phyloP scores from a whole-genome alignment of 129 eudicot species.

The Pulicaria dysenterica region DNA sequence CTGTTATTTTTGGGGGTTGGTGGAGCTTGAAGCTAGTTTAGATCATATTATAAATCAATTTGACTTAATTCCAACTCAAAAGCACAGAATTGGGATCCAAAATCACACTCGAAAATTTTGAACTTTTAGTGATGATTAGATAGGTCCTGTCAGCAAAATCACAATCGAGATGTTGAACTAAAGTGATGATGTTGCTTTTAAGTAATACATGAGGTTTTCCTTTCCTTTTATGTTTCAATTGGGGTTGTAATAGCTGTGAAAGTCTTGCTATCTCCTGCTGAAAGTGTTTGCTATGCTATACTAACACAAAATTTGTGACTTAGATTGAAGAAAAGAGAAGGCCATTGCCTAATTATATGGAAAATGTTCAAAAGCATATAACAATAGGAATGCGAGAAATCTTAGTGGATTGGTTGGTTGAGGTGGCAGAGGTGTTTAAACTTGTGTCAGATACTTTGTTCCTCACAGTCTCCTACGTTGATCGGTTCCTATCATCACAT shows the following conservation, averaged over 20 bases:
- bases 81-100: not conserved
- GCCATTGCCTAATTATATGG: constrained; percentile 71
- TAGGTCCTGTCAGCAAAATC: not conserved
- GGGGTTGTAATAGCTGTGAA: not conserved
- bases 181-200: too few relatives aligned
- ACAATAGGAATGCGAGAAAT: constrained; percentile 66
- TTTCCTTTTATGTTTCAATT: not conserved
- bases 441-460: constrained; percentile 79
- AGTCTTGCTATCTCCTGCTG: not conserved
- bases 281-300: not conserved
- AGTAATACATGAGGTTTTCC: not conserved
- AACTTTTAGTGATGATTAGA: not conserved
- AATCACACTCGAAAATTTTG: not conserved
- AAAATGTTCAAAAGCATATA: constrained; percentile 65
- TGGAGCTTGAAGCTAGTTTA: not conserved
- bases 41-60: not conserved
- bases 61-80: constrained; percentile 3
- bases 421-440: constrained; percentile 85
- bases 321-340: constrained; percentile 75
- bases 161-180: not conserved
- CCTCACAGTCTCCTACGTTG: constrained; percentile 66
- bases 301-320: constrained; percentile 25
- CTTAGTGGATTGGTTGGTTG: constrained; percentile 95
- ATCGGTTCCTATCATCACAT: constrained; percentile 65
- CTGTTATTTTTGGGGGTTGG: not conserved